Percentiles rank a stretch among this genome's conserved stretches.
Conservation (phyloP, 164 flowering plant species). For the Vitis amurensis region DNA sequence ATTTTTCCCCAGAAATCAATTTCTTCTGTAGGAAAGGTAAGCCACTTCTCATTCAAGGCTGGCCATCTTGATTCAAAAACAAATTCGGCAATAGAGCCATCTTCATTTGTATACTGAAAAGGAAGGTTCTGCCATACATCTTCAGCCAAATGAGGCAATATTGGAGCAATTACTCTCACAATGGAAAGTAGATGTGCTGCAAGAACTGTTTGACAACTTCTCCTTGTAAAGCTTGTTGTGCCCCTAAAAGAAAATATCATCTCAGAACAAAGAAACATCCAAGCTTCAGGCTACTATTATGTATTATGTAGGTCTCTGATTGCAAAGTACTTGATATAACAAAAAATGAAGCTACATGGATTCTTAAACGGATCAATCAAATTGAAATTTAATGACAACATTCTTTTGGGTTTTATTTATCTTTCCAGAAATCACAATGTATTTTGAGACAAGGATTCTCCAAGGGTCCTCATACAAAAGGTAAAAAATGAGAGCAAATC, state of each 20-base stretch:
- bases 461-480: too few species aligned
- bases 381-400: too few species aligned
- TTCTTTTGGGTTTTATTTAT: too few species aligned
- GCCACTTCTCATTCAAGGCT: slow-evolving; percentile 54
- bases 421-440: too few species aligned
- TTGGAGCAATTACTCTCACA: slow-evolving; percentile 77
- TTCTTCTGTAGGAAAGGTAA: slow-evolving; percentile 61
- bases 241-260: slow-evolving; percentile 52
- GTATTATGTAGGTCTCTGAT: too few species aligned
- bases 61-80: slow-evolving; percentile 96
- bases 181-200: slow-evolving; percentile 84
- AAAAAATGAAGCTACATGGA: too few species aligned
- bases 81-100: slow-evolving; percentile 69
- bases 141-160: slow-evolving; percentile 93
- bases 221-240: slow-evolving; percentile 68
- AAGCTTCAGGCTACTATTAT: too few species aligned
- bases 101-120: slow-evolving; percentile 51
- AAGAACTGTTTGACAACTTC: slow-evolving; percentile 95
- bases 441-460: too few species aligned
- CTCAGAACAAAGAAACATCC: neutral
- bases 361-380: too few species aligned
- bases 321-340: too few species aligned
- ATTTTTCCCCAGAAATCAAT: slow-evolving; percentile 67
- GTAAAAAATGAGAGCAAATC: too few species aligned
- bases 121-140: slow-evolving; percentile 97